Evolutionary conservation across 306 rosid genomes (phyloP).

Genomic region (Castanea mollissima): DNA sequence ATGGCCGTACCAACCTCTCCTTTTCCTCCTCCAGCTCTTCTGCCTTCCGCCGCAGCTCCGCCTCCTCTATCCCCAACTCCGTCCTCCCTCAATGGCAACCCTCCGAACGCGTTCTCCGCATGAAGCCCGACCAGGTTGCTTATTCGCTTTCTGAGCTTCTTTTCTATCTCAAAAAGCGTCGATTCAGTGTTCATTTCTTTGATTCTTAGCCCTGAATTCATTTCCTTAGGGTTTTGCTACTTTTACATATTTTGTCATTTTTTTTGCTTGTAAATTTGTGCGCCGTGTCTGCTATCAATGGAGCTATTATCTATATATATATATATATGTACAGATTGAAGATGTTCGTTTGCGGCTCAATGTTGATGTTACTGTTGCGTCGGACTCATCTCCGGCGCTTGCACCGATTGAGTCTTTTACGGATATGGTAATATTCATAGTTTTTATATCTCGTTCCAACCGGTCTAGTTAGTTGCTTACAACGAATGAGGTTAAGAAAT

Average conservation of each 20-base stretch:
- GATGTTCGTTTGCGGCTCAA: constrained; percentile 72
- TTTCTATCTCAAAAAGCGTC: constrained; percentile 6
- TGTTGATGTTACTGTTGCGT: constrained; percentile 60
- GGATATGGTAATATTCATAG: constrained; percentile 56
- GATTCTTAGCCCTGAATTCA: background rate
- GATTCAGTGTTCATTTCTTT: background rate
- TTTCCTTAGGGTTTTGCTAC: constrained; percentile 9
- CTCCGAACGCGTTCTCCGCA: constrained; percentile 76
- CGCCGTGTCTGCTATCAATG: background rate
- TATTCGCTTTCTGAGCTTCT: background rate
- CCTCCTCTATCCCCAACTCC: constrained; percentile 38
- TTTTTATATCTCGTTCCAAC: background rate
- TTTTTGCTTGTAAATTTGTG: background rate
- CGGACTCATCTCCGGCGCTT: constrained; percentile 61
- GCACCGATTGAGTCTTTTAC: constrained; percentile 77
- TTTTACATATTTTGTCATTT: background rate
- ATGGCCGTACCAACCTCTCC: constrained; percentile 50
- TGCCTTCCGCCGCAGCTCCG: constrained; percentile 54
- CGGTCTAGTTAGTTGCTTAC: background rate
- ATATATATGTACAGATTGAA: constrained; percentile 48
- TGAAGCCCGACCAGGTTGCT: constrained; percentile 65
- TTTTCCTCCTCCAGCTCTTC: constrained; percentile 33
- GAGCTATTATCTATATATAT: too few relatives aligned
- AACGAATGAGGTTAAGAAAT: background rate
- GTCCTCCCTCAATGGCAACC: constrained; percentile 70